A percentile compares a stretch with the other conserved stretches of the same genome.
Conservation (phyloP, 495 filamentous ascomycete genomes). For the Xylaria telfairii region DNA sequence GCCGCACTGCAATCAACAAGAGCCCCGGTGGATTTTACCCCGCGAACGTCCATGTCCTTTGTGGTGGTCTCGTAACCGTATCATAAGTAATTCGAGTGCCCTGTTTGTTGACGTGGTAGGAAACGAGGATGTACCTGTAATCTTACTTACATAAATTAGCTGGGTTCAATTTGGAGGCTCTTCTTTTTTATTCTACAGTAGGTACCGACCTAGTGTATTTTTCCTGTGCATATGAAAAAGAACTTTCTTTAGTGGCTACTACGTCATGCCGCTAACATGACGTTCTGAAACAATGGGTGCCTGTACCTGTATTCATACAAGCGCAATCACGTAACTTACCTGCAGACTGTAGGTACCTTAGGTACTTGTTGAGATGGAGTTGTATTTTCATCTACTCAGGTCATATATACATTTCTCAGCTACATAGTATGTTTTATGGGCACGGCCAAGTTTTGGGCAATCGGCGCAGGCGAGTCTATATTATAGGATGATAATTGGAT, state of each 20-base stretch:
- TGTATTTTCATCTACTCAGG: too few relatives aligned
- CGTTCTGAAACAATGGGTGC: neutral
- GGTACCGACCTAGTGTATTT: neutral
- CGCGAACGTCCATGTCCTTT: too few relatives aligned
- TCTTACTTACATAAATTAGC: neutral
- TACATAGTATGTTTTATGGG: neutral
- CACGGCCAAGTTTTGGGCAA: neutral
- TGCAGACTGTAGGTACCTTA: neutral
- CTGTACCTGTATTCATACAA: neutral
- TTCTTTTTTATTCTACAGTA: neutral
- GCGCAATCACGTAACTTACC: neutral
- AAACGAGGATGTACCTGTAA: neutral
- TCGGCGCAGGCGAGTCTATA: neutral
- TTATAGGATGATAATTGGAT: neutral
- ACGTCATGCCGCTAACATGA: neutral
- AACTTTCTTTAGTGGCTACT: neutral
- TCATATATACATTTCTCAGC: neutral
- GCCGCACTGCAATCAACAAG: neutral
- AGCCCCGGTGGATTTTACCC: constrained; percentile 2
- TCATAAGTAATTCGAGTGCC: neutral
- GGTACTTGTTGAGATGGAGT: too few relatives aligned
- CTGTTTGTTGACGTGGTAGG: neutral
- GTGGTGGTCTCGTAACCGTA: too few relatives aligned
- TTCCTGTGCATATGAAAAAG: too few relatives aligned
- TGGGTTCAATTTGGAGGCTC: neutral